A percentile compares a stretch with the other conserved stretches of the same genome.
Evolutionary conservation across 495 filamentous ascomycete genomes (phyloP).

Genomic region (Rostrohypoxylon terebratum): DNA sequence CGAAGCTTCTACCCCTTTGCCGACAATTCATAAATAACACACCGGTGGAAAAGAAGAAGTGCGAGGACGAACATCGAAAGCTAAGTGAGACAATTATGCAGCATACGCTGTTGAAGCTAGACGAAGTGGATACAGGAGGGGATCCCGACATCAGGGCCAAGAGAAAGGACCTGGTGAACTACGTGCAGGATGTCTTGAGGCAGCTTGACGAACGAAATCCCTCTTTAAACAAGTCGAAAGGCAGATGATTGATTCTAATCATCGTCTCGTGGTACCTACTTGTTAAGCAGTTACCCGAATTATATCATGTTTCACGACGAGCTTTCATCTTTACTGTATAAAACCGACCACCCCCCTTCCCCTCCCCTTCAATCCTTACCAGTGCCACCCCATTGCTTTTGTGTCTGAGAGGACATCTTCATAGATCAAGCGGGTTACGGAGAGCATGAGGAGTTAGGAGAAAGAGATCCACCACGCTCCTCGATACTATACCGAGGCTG

Average conservation of each 20-base stretch:
- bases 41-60: conserved; percentile 76
- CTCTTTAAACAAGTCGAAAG: conserved; percentile 16
- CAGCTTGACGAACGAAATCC: conserved; percentile 65
- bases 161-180: conserved; percentile 79
- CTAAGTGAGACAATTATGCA: conserved; percentile 85
- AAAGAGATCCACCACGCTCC: not conserved
- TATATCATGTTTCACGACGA: not conserved
- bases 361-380: not conserved
- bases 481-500: not conserved
- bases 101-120: conserved; percentile 86
- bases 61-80: conserved; percentile 81
- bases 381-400: not conserved
- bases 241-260: conserved; percentile 22
- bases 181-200: conserved; percentile 75
- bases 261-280: not conserved
- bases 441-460: not conserved
- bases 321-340: not conserved
- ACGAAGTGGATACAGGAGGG: conserved; percentile 80
- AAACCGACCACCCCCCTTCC: no score
- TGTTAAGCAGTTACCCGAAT: not conserved
- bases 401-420: not conserved
- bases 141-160: conserved; percentile 71
- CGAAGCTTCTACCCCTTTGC: conserved; percentile 74
- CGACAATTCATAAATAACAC: conserved; percentile 71
- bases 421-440: not conserved